These are phyloP conservation scores for Phlebiopsis flavidoalba DNA, from an alignment of 768 basidiomycete species.

Conservation along the genomic window DNA sequence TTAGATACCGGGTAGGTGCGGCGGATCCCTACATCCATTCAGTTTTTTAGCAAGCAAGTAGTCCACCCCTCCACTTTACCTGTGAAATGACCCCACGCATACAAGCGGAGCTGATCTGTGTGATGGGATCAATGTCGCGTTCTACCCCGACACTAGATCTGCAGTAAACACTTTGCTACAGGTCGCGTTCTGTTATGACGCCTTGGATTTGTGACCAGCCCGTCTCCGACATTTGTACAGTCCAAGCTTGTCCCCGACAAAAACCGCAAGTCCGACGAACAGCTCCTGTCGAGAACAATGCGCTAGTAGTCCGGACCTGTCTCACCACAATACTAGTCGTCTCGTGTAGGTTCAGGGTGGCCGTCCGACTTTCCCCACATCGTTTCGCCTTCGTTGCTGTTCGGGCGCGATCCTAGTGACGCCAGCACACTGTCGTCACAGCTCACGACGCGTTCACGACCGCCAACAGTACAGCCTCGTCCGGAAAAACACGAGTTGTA, in stretches of 20 bases:
- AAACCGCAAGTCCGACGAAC: not conserved
- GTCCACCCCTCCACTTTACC: no score
- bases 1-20: slow-evolving; percentile 1
- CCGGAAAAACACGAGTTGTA: not conserved
- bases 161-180: no score
- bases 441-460: not conserved
- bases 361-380: not conserved
- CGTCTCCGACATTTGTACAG: not conserved
- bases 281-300: not conserved
- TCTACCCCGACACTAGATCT: no score
- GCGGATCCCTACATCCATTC: slow-evolving; percentile 1
- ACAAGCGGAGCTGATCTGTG: not conserved
- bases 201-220: not conserved
- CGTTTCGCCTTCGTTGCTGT: not conserved
- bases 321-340: not conserved
- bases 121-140: not conserved
- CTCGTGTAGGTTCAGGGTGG: not conserved
- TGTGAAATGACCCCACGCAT: not conserved
- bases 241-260: not conserved
- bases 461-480: not conserved
- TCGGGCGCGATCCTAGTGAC: not conserved
- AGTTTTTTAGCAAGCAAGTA: no score
- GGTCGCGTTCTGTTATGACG: not conserved
- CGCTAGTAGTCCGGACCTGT: not conserved
- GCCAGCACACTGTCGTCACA: not conserved